Evolutionary conservation across 1,284 basidiomycete genomes (phyloP).

Genomic region (Cryptococcus amylolentus): DNA sequence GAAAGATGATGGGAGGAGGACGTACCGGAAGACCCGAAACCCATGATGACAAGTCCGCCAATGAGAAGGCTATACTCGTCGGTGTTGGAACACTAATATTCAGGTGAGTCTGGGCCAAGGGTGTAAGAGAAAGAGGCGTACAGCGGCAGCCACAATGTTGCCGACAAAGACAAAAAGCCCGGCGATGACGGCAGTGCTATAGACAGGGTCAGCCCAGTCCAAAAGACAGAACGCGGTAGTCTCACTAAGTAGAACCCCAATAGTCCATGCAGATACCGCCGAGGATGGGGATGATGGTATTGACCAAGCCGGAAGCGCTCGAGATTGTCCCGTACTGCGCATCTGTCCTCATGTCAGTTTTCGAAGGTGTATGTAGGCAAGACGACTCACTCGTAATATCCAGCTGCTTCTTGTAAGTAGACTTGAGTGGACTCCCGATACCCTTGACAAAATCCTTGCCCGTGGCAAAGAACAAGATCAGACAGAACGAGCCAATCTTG

Average conservation of each 20-base stretch:
- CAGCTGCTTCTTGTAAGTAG: slow-evolving; percentile 40
- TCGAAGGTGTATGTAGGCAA: background rate
- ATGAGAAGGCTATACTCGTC: slow-evolving; percentile 29
- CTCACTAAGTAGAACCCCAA: slow-evolving; percentile 41
- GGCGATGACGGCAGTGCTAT: slow-evolving; percentile 32
- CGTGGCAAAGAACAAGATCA: slow-evolving; percentile 38
- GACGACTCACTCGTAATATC: slow-evolving; percentile 39
- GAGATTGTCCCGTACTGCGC: slow-evolving; percentile 49
- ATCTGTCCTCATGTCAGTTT: slow-evolving; percentile 18
- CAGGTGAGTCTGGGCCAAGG: background rate
- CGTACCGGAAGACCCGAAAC: slow-evolving; percentile 29
- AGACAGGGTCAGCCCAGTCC: background rate
- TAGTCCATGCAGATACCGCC: slow-evolving; percentile 52
- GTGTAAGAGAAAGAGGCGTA: slow-evolving; percentile 11
- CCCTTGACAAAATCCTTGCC: slow-evolving; percentile 31
- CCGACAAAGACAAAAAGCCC: slow-evolving; percentile 41
- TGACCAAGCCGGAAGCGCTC: slow-evolving; percentile 47
- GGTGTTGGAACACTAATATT: slow-evolving; percentile 26
- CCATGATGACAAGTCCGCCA: slow-evolving; percentile 35
- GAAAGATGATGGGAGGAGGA: background rate
- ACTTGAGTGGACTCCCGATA: slow-evolving; percentile 44
- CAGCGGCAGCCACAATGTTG: slow-evolving; percentile 34
- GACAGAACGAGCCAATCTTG: slow-evolving; percentile 22
- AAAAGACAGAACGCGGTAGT: background rate
- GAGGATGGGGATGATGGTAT: slow-evolving; percentile 51